Percentiles rank a stretch among this genome's conserved stretches.
phyloP scores from a whole-genome alignment of 345 rosid genomes.

The Citropsis articulata region DNA sequence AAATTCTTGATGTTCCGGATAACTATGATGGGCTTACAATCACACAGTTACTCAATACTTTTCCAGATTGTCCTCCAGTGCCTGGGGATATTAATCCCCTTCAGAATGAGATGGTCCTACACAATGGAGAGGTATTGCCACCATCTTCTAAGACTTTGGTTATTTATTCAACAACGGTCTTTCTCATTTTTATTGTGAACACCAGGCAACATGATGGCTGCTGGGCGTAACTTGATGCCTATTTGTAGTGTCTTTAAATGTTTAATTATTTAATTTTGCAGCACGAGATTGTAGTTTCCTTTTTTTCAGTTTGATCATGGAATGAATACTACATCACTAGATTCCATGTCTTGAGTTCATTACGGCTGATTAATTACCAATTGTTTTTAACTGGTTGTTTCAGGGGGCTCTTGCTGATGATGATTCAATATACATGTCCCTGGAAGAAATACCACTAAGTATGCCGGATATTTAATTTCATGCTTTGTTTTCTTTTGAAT shows the following conservation, averaged over 20 bases:
- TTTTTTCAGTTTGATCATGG: not conserved
- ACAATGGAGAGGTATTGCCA: constrained; percentile 64
- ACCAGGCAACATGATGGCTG: not conserved
- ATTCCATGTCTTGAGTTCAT: constrained; percentile 14
- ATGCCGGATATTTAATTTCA: constrained; percentile 36
- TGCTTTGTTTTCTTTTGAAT: constrained; percentile 26
- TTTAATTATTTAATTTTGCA: constrained; percentile 10
- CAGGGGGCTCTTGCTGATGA: constrained; percentile 79
- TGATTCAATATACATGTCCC: constrained; percentile 93
- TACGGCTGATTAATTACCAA: constrained; percentile 9
- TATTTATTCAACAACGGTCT: not conserved
- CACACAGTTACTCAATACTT: constrained; percentile 67
- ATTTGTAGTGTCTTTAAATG: not conserved
- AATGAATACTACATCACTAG: not conserved
- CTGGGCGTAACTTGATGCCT: not conserved
- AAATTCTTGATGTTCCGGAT: constrained; percentile 60
- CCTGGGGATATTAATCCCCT: constrained; percentile 47
- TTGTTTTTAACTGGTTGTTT: constrained; percentile 21
- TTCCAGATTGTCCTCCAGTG: constrained; percentile 53
- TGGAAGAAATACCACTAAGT: constrained; percentile 96
- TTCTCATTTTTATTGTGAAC: constrained; percentile 1
- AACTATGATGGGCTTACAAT: constrained; percentile 74
- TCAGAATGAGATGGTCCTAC: constrained; percentile 55
- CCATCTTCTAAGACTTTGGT: constrained; percentile 6
- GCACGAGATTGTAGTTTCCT: not conserved